Evolutionary conservation across 2,329 filamentous ascomycete species (phyloP), one percentile per base, ranked within the genome.

Genomic region (Fusarium beomiforme): DNA sequence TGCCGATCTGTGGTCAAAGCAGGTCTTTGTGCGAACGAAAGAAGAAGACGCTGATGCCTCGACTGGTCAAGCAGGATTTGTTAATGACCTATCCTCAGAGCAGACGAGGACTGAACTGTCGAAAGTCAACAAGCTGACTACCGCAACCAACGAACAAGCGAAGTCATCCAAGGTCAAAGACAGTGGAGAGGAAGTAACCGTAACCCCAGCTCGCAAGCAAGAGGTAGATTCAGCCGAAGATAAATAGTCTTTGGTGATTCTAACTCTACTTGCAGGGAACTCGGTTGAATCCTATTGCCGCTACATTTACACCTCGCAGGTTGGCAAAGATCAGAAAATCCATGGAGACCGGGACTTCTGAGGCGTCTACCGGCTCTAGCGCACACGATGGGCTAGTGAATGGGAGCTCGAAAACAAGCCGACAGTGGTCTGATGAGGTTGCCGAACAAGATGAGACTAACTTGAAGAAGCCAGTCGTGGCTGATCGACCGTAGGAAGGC

Each of bases 1-100:
- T 72, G 85, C 86, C 26, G 86, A 88, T 56, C 80, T 92, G 34
- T 92, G 91, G 90, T 87, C 87, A 6, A 90, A 89, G 74, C 89
- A 91, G 74, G 83, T 87, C 21, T 88, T 88, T 72, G 78, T 86
- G 42, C 85, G 84, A 64, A 80, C 86, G 2, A 86, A 86, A 65
- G 84, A 86, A 36, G 68, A 75, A 51, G 66, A 72, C 44, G 72
- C 79, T 44, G 59, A 71, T 16, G 50, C 42, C n/a, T 76, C 70
- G 21, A 37, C 57, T 55, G 69, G 70, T 17, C 70, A 77, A 64
- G 67, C 69, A 42, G 76, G 73, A 54, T 67, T 81, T 46, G 75
- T 81, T 50, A 82, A 83, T 46, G 80, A 82, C 65, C 57, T 83
- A 54, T 81, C 78, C 19, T 76, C 79, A 11, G 80, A 82, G 43